Conservation (phyloP, 495 filamentous ascomycete genomes). For the Schizothecium vesticola region DNA sequence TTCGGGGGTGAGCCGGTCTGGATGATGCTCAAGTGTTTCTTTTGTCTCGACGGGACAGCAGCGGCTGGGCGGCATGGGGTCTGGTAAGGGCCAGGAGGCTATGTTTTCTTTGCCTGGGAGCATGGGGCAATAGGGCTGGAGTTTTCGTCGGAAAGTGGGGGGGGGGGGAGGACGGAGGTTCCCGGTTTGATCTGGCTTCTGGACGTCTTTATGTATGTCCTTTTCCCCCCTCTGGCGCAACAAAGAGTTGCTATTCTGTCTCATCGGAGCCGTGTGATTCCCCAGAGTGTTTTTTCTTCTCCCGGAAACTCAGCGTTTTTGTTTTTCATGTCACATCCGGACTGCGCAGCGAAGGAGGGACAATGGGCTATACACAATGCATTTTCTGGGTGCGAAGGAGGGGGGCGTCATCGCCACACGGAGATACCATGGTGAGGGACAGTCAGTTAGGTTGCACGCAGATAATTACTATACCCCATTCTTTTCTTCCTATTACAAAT, state of each 20-base stretch:
- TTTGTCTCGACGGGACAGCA: not conserved
- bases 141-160: not conserved
- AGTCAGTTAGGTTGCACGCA: not conserved
- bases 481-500: not conserved
- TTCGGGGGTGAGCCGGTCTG: constrained; percentile 8
- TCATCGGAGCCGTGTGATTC: not conserved
- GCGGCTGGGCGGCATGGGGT: constrained; percentile 5
- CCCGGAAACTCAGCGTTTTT: not conserved
- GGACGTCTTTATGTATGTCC: not conserved
- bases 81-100: not conserved
- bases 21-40: constrained; percentile 1
- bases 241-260: not conserved
- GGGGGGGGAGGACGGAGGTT: not conserved
- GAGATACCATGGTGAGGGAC: not conserved
- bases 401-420: not conserved
- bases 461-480: not conserved
- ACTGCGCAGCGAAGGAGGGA: not conserved
- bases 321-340: not conserved
- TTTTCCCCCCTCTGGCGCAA: not conserved
- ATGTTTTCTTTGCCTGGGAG: not conserved
- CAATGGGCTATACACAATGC: not conserved
- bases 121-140: constrained; percentile 5
- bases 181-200: not conserved
- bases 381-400: not conserved
- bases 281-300: not conserved